Base-by-base conservation (phyloP, 371 early-diverging fungal species). In the Actinomortierella ambigua region DNA sequence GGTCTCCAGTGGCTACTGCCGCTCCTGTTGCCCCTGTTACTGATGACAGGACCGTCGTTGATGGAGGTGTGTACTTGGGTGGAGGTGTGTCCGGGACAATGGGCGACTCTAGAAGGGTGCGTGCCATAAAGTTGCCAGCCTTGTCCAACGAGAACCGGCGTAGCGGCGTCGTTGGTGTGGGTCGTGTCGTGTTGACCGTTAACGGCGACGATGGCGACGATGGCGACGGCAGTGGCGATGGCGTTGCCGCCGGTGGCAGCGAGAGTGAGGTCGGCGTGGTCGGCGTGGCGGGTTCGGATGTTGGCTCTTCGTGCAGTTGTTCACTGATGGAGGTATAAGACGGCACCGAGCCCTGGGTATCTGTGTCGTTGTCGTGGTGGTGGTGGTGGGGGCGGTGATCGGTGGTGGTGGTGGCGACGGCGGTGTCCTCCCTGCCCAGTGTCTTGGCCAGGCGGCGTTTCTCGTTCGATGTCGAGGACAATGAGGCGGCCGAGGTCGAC, bases 121-220 rank as follows among this genome's bases (percentile, higher is more conserved):
- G 34, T 34, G 34, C 34, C 34, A 34, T 6, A 34, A 34, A 34
- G 34, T 34, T 34, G 24, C 51, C 51, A 28, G 51, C 28, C 0
- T 61, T 59, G 7, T 66, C 75, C 18, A 44, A 29, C 23, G 75
- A 67, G 53, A 66, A 67, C 28, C 67, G 55, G 41, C 75, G 75
- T 20, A 22, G 11, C 22, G 8, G 48, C 6, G 24, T 29, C 1
- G 53, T 18, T 3, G 65, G 59, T 5, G 46, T 44, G 22, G 50
- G 8, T 3, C 50, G 58, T 0, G 9, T 22, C 48, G 75, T 75
- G 24, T 75, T 58, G 52, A 73, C 60, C 11, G 17, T 53, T 28
- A 68, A 51, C 8, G n/a, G n/a, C n/a, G n/a, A n/a, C 34, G 34
- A 34, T 34, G 34, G 34, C 4, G 34, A 34, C 4, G 4, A 4